phyloP scores from a whole-genome alignment of 805 yeast genomes.

The Saturnispora galanensis region DNA sequence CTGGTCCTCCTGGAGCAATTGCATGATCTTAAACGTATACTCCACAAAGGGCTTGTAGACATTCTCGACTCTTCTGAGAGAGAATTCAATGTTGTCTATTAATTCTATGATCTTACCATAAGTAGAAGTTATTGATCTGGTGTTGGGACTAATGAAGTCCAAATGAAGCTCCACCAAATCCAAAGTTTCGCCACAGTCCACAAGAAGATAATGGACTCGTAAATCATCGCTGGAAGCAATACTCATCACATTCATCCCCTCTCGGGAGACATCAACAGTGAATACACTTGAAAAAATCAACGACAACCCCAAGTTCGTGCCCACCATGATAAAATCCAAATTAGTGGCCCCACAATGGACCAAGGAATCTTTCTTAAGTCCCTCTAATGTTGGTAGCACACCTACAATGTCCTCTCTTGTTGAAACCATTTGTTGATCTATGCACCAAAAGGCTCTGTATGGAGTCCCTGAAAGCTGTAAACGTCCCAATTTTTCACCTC shows the following conservation, averaged over 20 bases:
- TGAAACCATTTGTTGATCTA: too few relatives aligned
- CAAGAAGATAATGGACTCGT: background rate
- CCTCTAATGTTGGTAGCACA: constrained; percentile 9
- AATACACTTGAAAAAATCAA: constrained; percentile 26
- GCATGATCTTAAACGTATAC: constrained; percentile 1
- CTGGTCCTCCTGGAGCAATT: background rate
- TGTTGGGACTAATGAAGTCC: background rate
- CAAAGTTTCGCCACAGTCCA: background rate
- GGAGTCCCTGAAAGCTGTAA: too few relatives aligned
- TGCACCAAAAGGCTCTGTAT: too few relatives aligned
- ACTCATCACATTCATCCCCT: constrained; percentile 3
- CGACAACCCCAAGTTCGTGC: constrained; percentile 10
- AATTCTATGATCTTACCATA: constrained; percentile 1
- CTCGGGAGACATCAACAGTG: background rate
- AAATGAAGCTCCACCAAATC: background rate
- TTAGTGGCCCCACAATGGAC: constrained; percentile 20
- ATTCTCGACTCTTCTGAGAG: background rate
- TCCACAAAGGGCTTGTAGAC: constrained; percentile 1
- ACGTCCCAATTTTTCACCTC: constrained; percentile 15
- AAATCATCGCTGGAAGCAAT: background rate
- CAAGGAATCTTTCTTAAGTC: constrained; percentile 17
- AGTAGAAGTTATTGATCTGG: background rate
- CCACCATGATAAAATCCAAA: constrained; percentile 6
- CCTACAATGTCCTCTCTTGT: background rate
- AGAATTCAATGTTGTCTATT: background rate